Evolutionary conservation across 163 green algal genomes (phyloP).

Genomic region (Prototheca stagnorum): DNA sequence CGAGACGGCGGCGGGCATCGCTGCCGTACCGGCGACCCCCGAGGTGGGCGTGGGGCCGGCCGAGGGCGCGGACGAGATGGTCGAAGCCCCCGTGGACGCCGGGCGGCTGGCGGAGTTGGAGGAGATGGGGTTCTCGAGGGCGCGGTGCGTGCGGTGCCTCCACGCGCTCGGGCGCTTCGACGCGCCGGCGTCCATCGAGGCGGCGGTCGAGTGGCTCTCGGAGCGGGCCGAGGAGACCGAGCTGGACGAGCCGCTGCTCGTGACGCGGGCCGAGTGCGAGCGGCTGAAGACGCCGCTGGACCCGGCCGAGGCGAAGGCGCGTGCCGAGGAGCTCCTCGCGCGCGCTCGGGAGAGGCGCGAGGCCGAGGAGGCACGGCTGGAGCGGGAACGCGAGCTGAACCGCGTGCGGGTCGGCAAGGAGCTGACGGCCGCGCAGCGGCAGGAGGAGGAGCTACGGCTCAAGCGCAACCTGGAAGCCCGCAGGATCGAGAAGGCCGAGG

Average conservation of each 20-base stretch:
- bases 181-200: constrained; percentile 40
- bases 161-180: constrained; percentile 37
- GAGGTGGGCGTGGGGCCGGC: no score
- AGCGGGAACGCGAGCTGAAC: constrained; percentile 50
- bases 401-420: constrained; percentile 67
- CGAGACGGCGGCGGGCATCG: no score
- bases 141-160: constrained; percentile 10
- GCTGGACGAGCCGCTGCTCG: constrained; percentile 54
- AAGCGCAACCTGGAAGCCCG: constrained; percentile 53
- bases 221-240: constrained; percentile 32
- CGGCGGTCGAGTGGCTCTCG: constrained; percentile 55
- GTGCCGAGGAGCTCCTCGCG: constrained; percentile 52
- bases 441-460: constrained; percentile 30
- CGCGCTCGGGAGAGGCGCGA: constrained; percentile 46
- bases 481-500: constrained; percentile 73
- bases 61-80: no score
- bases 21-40: no score
- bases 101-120: constrained; percentile 37
- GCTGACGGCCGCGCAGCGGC: constrained; percentile 34
- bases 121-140: constrained; percentile 56
- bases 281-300: constrained; percentile 46
- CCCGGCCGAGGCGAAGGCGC: constrained; percentile 58
- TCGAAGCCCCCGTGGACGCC: constrained; percentile 37
- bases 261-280: constrained; percentile 32
- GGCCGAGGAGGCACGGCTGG: constrained; percentile 65